These are phyloP conservation scores for Yueomyces sp. DNA, from an alignment of 805 yeast species.

Conservation along the genomic window DNA sequence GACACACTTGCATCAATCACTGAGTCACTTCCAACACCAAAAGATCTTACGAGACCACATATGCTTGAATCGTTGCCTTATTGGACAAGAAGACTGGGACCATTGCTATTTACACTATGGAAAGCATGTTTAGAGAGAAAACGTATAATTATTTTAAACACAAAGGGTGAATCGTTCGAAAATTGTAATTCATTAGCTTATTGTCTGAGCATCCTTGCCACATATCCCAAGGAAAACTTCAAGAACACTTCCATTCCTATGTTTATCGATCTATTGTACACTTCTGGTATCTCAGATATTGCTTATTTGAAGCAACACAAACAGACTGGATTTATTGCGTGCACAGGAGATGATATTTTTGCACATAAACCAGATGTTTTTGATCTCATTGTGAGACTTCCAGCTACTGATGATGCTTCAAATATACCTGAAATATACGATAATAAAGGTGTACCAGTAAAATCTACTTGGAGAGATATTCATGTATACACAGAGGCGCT, in stretches of 20 bases:
- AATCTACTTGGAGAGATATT: constrained; percentile 19
- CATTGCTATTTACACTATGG: constrained; percentile 23
- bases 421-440: constrained; percentile 5
- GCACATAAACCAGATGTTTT: constrained; percentile 12
- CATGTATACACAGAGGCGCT: constrained; percentile 9
- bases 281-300: constrained; percentile 13
- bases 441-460: constrained; percentile 5
- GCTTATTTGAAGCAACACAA: constrained; percentile 3
- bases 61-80: constrained; percentile 7
- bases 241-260: background rate
- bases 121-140: constrained; percentile 16
- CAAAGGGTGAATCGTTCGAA: constrained; percentile 17
- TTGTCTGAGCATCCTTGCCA: constrained; percentile 14
- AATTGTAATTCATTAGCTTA: constrained; percentile 17
- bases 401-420: constrained; percentile 2
- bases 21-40: too few species aligned
- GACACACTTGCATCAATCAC: background rate
- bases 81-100: constrained; percentile 21
- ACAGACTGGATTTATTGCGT: constrained; percentile 15
- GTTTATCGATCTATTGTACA: constrained; percentile 9
- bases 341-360: constrained; percentile 22
- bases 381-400: constrained; percentile 14
- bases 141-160: constrained; percentile 17
- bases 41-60: background rate
- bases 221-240: constrained; percentile 5